Evolutionary conservation across 352 stramenopile species (phyloP).

Genomic region (Pythium dissimile): DNA sequence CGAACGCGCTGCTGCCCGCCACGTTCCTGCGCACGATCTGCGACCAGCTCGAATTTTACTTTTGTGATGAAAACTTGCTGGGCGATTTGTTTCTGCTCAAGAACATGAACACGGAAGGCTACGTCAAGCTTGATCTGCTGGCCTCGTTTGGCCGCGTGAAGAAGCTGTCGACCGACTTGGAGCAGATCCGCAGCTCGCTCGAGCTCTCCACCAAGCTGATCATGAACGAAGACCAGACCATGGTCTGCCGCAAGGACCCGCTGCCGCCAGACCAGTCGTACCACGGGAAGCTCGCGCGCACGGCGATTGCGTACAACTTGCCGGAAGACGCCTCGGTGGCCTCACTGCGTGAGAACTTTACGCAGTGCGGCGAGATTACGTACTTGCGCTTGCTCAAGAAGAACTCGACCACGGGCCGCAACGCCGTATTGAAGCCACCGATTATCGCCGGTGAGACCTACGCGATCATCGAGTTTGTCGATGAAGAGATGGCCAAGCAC

Average conservation of each 20-base stretch:
- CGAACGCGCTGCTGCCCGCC: conserved; percentile 49
- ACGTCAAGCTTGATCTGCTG: conserved; percentile 82
- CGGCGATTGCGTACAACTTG: conserved; percentile 85
- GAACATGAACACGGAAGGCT: conserved; percentile 89
- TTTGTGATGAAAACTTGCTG: conserved; percentile 86
- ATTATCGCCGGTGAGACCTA: conserved; percentile 86
- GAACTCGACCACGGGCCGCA: conserved; percentile 83
- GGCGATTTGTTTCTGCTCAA: conserved; percentile 84
- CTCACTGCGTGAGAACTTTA: conserved; percentile 81
- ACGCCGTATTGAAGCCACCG: conserved; percentile 84
- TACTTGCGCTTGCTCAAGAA: conserved; percentile 88
- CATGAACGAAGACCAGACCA: conserved; percentile 76
- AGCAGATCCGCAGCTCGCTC: conserved; percentile 77
- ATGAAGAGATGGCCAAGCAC: conserved; percentile 89
- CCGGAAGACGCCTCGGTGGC: conserved; percentile 83
- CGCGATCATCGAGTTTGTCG: conserved; percentile 87
- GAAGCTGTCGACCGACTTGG: conserved; percentile 82
- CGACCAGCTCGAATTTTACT: conserved; percentile 88
- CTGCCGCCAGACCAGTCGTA: conserved; percentile 79
- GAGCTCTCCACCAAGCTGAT: conserved; percentile 84
- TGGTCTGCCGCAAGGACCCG: conserved; percentile 86
- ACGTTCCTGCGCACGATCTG: conserved; percentile 86
- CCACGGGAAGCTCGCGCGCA: conserved; percentile 81
- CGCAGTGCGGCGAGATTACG: conserved; percentile 78
- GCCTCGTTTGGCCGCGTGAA: conserved; percentile 84